Conservation (phyloP, 495 filamentous ascomycete genomes). For the Neurospora pannonica region DNA sequence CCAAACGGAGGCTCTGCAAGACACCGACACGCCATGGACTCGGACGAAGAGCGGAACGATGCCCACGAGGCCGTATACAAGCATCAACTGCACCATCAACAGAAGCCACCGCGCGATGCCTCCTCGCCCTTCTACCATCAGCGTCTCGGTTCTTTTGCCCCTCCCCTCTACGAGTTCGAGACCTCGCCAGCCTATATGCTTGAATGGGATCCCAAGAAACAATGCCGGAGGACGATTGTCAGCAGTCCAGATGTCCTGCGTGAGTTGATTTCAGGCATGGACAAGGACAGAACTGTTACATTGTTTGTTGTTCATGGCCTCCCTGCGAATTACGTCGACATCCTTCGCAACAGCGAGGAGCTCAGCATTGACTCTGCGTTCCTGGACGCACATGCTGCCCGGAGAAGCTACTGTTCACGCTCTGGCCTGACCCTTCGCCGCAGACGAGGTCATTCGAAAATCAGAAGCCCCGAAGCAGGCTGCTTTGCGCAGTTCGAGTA, state of each 20-base stretch:
- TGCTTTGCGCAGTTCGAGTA: slow-evolving; percentile 24
- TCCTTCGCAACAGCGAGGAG: slow-evolving; percentile 3
- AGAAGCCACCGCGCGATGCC: neutral
- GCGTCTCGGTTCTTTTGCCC: neutral
- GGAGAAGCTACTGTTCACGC: slow-evolving; percentile 17
- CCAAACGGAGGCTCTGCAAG: neutral
- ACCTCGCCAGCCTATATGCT: neutral
- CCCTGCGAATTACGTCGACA: slow-evolving; percentile 12
- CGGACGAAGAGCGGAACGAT: neutral
- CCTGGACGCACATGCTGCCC: slow-evolving; percentile 20
- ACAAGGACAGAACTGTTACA: neutral
- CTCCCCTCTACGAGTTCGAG: neutral
- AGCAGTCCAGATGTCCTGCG: slow-evolving; percentile 9
- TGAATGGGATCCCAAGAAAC: neutral
- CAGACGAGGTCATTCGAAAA: neutral
- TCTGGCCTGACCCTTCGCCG: neutral
- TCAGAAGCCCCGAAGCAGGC: neutral
- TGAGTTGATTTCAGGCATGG: neutral
- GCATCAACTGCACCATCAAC: neutral
- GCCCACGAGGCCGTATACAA: neutral
- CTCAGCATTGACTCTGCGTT: slow-evolving; percentile 21
- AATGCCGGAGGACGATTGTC: neutral
- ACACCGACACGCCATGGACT: neutral
- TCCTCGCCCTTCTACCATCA: neutral
- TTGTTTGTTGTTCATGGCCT: slow-evolving; percentile 23